Evolutionary conservation across 345 rosid genomes (phyloP).

Genomic region (Lepidium sativum): DNA sequence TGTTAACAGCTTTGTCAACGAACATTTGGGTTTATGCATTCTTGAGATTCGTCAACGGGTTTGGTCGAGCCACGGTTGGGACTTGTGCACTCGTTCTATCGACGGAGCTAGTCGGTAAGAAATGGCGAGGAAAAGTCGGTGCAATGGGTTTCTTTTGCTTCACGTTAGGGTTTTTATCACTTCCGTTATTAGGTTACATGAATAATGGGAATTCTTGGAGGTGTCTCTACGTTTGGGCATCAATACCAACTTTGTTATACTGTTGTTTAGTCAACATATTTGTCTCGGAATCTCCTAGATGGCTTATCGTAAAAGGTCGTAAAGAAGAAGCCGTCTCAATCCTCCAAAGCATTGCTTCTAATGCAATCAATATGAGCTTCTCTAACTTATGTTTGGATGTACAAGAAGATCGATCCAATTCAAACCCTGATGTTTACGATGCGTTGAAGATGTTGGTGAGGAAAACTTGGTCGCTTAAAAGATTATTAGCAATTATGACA

Average conservation of each 20-base stretch:
- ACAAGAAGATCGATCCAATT: constrained; percentile 13
- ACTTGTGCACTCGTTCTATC: constrained; percentile 41
- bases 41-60: constrained; percentile 39
- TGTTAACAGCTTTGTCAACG: constrained; percentile 31
- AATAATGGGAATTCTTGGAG: constrained; percentile 44
- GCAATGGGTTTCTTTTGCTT: constrained; percentile 36
- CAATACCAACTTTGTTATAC: constrained; percentile 31
- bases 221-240: constrained; percentile 38
- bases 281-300: constrained; percentile 47
- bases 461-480: constrained; percentile 40
- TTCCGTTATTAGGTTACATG: constrained; percentile 33
- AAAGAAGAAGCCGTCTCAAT: constrained; percentile 41
- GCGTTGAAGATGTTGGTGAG: constrained; percentile 37
- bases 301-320: constrained; percentile 43
- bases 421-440: constrained; percentile 33
- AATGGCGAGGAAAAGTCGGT: constrained; percentile 41
- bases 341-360: constrained; percentile 34
- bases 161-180: constrained; percentile 41
- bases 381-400: constrained; percentile 25
- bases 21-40: constrained; percentile 37
- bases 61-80: constrained; percentile 38
- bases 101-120: constrained; percentile 40
- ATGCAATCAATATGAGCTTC: constrained; percentile 25
- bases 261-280: constrained; percentile 14
- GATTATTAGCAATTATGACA: constrained; percentile 29